These are phyloP conservation scores for Albugo laibachii DNA, from an alignment of 352 stramenopile genomes.

Conservation along the genomic window DNA sequence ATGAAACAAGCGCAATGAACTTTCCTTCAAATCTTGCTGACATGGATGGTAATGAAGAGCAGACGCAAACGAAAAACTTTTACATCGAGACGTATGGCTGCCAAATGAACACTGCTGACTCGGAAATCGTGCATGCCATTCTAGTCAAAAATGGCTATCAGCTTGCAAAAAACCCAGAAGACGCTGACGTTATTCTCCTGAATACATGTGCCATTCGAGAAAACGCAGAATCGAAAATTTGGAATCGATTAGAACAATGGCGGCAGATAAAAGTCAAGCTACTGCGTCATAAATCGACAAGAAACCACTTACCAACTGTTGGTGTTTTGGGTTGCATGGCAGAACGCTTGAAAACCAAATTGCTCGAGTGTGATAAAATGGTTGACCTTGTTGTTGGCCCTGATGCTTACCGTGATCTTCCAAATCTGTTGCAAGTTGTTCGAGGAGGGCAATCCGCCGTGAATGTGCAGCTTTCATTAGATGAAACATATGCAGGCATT, in stretches of 20 bases:
- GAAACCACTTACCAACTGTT: constrained; percentile 52
- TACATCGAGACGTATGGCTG: constrained; percentile 94
- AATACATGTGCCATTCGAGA: constrained; percentile 99
- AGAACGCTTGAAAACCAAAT: constrained; percentile 93
- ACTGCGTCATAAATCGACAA: constrained; percentile 4
- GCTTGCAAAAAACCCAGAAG: constrained; percentile 30
- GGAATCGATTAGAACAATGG: constrained; percentile 63
- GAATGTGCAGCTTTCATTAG: constrained; percentile 91
- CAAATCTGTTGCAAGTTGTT: constrained; percentile 81
- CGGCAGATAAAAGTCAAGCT: constrained; percentile 61
- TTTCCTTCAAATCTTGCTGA: no score
- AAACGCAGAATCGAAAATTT: constrained; percentile 93
- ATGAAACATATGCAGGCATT: constrained; percentile 98
- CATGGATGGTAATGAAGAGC: no score
- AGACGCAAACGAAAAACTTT: constrained; percentile 18
- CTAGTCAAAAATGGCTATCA: constrained; percentile 62
- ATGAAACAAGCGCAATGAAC: no score
- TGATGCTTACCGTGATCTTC: constrained; percentile 97
- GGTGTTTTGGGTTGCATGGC: constrained; percentile 99
- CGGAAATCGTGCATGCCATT: constrained; percentile 93
- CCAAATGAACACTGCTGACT: constrained; percentile 99
- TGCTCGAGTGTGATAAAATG: constrained; percentile 88
- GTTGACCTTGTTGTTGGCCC: constrained; percentile 96
- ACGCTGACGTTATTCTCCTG: constrained; percentile 90
- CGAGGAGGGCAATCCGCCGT: constrained; percentile 59